These are phyloP conservation scores for Pythium phragmitis DNA, from an alignment of 352 stramenopile genomes.

Conservation along the genomic window DNA sequence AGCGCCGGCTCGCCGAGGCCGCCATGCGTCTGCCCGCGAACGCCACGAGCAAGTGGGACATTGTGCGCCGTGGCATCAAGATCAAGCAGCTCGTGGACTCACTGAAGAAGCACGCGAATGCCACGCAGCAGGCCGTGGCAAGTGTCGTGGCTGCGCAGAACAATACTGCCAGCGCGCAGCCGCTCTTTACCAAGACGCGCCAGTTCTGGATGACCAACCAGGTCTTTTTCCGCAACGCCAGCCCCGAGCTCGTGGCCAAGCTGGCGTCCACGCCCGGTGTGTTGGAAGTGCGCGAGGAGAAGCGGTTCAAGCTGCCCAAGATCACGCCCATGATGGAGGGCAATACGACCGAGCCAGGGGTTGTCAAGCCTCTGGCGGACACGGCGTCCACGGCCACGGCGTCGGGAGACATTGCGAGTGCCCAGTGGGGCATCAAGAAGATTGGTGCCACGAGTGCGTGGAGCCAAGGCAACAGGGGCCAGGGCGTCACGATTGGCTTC, in stretches of 20 bases:
- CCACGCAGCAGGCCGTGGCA: conserved; percentile 12
- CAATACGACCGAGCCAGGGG: neutral
- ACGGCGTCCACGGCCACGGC: neutral
- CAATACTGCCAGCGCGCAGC: neutral
- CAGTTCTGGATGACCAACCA: conserved; percentile 29
- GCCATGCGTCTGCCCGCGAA: conserved; percentile 10
- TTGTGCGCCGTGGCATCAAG: conserved; percentile 17
- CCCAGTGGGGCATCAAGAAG: conserved; percentile 33
- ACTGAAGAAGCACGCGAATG: conserved; percentile 18
- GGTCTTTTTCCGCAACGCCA: conserved; percentile 20
- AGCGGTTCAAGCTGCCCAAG: conserved; percentile 10
- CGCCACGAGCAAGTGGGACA: conserved; percentile 23
- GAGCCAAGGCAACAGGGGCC: conserved; percentile 24
- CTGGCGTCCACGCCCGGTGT: conserved; percentile 18
- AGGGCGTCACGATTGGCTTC: conserved; percentile 27
- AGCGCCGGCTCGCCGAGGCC: conserved; percentile 1
- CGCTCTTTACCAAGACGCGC: conserved; percentile 13
- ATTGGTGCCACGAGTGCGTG: conserved; percentile 33
- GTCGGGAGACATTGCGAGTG: neutral
- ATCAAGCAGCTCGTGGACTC: conserved; percentile 31
- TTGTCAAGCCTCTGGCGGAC: neutral
- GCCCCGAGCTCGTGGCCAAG: conserved; percentile 19
- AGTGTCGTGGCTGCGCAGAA: conserved; percentile 8
- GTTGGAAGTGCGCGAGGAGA: conserved; percentile 10
- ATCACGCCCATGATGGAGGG: neutral